A percentile compares a stretch with the other conserved stretches of the same genome.
These are phyloP conservation scores for Fraxinus sp. DNA, from an alignment of 305 asterid genomes.

Conservation along the genomic window DNA sequence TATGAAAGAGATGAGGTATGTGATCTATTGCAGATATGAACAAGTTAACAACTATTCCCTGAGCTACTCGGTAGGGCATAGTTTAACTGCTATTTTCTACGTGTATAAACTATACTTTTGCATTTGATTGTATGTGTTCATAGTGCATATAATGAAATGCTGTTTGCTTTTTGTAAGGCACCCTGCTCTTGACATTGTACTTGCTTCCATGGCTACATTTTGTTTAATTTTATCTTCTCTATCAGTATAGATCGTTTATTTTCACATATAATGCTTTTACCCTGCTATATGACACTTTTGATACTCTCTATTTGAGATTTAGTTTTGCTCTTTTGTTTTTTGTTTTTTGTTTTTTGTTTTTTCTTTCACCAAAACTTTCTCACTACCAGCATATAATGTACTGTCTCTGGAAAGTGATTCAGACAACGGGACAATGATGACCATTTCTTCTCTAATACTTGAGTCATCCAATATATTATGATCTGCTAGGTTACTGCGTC, in stretches of 20 bases:
- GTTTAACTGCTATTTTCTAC: not conserved
- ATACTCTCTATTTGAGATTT: not conserved
- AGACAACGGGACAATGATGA: not conserved
- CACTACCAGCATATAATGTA: not conserved
- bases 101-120: not conserved
- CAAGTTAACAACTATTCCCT: not conserved
- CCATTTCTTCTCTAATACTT: not conserved
- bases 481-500: not conserved
- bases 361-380: conserved; percentile 21
- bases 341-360: not conserved
- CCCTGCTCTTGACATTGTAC: not conserved
- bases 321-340: not conserved
- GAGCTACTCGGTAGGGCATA: not conserved
- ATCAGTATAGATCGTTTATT: not conserved
- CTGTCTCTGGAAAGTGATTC: not conserved
- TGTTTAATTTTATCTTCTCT: not conserved
- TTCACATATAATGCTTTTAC: not conserved
- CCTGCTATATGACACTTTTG: not conserved
- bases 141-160: not conserved
- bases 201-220: not conserved
- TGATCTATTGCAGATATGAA: not conserved
- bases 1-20: conserved; percentile 82
- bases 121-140: not conserved
- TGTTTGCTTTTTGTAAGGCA: not conserved
- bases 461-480: not conserved